Evolutionary conservation across 306 rosid species (phyloP).

Genomic region (Lathyrus oleraceus): DNA sequence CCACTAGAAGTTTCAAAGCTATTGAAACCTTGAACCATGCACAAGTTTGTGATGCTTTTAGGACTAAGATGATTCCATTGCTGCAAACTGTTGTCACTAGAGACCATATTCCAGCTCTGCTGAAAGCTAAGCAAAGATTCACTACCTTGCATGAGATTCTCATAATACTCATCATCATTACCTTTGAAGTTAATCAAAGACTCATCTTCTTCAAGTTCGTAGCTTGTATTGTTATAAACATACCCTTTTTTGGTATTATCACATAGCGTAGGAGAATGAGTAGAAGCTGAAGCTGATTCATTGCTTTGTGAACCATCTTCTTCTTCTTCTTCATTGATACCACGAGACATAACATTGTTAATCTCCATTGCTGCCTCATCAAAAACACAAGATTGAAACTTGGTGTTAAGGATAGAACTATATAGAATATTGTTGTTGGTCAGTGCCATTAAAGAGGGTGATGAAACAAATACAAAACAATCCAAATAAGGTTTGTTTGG

Average conservation of each 20-base stretch:
- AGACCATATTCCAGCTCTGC: slow-evolving; percentile 33
- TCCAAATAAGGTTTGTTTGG: slow-evolving; percentile 1
- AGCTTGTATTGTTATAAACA: slow-evolving; percentile 32
- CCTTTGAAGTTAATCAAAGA: slow-evolving; percentile 68
- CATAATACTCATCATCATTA: slow-evolving; percentile 22
- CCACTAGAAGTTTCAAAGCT: slow-evolving; percentile 21
- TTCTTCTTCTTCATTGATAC: slow-evolving; percentile 37
- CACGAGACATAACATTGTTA: slow-evolving; percentile 22
- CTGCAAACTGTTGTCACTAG: slow-evolving; percentile 33
- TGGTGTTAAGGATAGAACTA: slow-evolving; percentile 31
- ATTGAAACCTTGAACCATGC: slow-evolving; percentile 47
- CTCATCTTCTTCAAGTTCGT: slow-evolving; percentile 45
- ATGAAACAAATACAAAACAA: background rate
- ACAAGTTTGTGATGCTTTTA: slow-evolving; percentile 24
- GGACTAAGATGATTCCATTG: slow-evolving; percentile 48
- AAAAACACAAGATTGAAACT: slow-evolving; percentile 37
- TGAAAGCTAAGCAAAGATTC: slow-evolving; percentile 76
- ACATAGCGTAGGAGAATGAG: slow-evolving; percentile 39
- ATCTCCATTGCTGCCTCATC: slow-evolving; percentile 11
- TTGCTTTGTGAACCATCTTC: slow-evolving; percentile 41
- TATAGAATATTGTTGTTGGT: slow-evolving; percentile 44
- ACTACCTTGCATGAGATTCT: slow-evolving; percentile 23
- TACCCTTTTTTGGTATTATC: slow-evolving; percentile 31
- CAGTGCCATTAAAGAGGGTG: slow-evolving; percentile 49
- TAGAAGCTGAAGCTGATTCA: slow-evolving; percentile 43